phyloP scores from a whole-genome alignment of 2,329 filamentous ascomycete species.

The Lasiodiplodia citricola region DNA sequence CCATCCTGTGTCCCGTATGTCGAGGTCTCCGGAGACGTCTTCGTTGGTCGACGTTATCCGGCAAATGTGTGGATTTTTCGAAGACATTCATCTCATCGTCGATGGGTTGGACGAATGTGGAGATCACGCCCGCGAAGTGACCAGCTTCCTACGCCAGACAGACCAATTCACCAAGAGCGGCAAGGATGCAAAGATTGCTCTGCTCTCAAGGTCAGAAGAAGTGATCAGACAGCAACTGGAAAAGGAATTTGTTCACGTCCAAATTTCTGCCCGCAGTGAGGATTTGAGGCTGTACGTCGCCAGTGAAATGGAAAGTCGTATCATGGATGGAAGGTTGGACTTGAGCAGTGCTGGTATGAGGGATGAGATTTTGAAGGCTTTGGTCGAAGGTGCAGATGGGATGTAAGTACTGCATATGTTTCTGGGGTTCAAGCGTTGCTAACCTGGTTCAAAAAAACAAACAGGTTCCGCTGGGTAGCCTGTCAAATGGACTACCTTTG shows the following conservation, averaged over 20 bases:
- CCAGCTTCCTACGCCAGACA: conserved; percentile 7
- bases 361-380: neutral
- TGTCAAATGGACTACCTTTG: conserved; percentile 8
- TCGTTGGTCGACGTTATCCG: conserved; percentile 26
- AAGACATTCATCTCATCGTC: conserved; percentile 32
- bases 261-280: neutral
- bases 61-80: conserved; percentile 28
- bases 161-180: neutral
- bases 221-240: neutral
- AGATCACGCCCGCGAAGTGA: conserved; percentile 24
- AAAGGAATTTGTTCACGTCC: neutral
- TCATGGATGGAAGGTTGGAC: neutral
- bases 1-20: conserved; percentile 9
- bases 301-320: neutral
- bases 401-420: neutral
- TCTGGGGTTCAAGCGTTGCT: no score
- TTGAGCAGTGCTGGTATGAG: neutral
- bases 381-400: neutral
- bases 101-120: conserved; percentile 39
- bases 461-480: conserved; percentile 3
- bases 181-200: neutral
- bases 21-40: neutral
- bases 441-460: neutral
- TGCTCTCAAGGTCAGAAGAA: neutral
- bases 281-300: neutral